Evolutionary conservation across 192 early-diverging fungal genomes (phyloP).

Genomic region (Backusella circina): DNA sequence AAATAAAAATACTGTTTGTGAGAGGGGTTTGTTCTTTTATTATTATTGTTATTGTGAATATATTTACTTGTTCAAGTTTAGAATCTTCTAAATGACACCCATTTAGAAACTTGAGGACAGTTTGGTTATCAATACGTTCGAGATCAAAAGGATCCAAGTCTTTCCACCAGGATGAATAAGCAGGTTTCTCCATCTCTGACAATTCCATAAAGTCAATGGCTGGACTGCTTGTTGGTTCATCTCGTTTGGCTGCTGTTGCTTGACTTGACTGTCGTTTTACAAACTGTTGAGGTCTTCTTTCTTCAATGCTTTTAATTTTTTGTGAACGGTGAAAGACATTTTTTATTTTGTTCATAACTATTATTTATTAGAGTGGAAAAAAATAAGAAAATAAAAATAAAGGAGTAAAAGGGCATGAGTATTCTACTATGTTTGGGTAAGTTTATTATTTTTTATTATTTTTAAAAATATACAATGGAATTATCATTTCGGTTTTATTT

Average conservation of each 20-base stretch:
- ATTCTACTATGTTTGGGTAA: constrained; percentile 2
- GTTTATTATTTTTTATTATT: not conserved
- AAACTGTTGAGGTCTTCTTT: constrained; percentile 24
- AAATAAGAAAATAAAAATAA: not conserved
- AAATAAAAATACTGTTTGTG: not conserved
- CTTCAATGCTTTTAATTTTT: constrained; percentile 6
- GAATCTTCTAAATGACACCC: constrained; percentile 13
- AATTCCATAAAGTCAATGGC: not conserved
- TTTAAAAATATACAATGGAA: not conserved
- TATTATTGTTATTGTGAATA: not conserved
- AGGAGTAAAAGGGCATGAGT: not conserved
- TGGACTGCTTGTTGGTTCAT: not conserved
- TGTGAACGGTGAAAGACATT: constrained; percentile 13
- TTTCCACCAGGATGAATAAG: constrained; percentile 21
- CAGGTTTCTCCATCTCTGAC: not conserved
- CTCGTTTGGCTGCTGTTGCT: not conserved
- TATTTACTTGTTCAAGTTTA: constrained; percentile 16
- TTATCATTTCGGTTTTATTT: not conserved
- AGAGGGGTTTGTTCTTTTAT: not conserved
- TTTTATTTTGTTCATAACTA: constrained; percentile 15
- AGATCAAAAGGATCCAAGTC: constrained; percentile 20
- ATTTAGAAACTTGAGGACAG: constrained; percentile 14
- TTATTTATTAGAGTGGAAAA: not conserved
- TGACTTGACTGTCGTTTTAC: constrained; percentile 2
- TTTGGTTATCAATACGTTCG: constrained; percentile 8